Evolutionary conservation across 495 filamentous ascomycete genomes (phyloP).

Genomic region (Talaromyces ruber): DNA sequence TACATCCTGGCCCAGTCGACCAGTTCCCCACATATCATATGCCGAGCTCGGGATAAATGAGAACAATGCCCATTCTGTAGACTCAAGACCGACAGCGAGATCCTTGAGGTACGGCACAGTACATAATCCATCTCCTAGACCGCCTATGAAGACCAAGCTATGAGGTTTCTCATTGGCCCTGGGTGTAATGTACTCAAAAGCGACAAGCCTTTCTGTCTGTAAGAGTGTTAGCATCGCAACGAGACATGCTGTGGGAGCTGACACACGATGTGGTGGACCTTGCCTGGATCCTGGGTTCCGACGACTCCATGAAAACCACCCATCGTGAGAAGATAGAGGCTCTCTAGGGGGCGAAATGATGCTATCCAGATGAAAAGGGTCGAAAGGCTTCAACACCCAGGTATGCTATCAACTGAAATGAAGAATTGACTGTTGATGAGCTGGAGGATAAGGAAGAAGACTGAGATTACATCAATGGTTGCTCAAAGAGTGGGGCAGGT

Average conservation of each 20-base stretch:
- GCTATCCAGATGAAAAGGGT: background rate
- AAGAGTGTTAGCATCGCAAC: background rate
- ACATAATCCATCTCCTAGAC: slow-evolving; percentile 71
- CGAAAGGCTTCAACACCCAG: background rate
- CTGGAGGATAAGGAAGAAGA: background rate
- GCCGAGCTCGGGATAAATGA: slow-evolving; percentile 53
- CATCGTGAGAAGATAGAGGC: slow-evolving; percentile 1
- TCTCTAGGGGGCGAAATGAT: background rate
- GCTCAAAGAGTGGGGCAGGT: background rate
- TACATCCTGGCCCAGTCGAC: slow-evolving; percentile 60
- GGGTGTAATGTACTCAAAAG: slow-evolving; percentile 46
- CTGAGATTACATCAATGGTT: background rate
- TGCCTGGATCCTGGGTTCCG: slow-evolving; percentile 1
- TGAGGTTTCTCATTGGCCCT: slow-evolving; percentile 36
- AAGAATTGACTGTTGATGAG: background rate
- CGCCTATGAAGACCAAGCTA: slow-evolving; percentile 75
- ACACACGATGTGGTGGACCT: slow-evolving; percentile 5
- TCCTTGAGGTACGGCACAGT: slow-evolving; percentile 53
- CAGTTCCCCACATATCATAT: slow-evolving; percentile 66
- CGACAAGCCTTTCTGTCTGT: slow-evolving; percentile 44
- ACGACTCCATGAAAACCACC: slow-evolving; percentile 5
- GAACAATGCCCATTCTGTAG: slow-evolving; percentile 52
- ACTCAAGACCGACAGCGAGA: slow-evolving; percentile 48
- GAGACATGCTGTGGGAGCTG: background rate
- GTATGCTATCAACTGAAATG: background rate